Evolutionary conservation across 2,329 filamentous ascomycete genomes (phyloP), one percentile per base, ranked within the genome.

Genomic region (Davidsoniella virescens): DNA sequence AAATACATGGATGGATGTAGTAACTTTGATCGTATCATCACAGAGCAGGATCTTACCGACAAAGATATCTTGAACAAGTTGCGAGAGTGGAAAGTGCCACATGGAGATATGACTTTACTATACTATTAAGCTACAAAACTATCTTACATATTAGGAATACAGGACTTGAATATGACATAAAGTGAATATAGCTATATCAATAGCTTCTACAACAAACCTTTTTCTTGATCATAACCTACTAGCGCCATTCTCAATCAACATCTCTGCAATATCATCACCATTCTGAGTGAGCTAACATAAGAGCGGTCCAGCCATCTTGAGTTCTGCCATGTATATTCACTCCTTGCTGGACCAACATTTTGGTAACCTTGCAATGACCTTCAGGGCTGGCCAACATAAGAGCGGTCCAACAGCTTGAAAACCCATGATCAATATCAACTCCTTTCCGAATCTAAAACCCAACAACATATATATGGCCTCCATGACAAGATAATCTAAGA

Each of bases 11-110:
- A 90, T 63, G 86, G 85, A 0, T 73, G 73, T 56, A 82, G 87
- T 61, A 78, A 75, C 57, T 84, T 90, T 63, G 86, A 92, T 65
- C 80, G 88, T 69, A 86, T 90, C 56, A 85, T 84, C 60, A 84
- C 80, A 1, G 84, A 87, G 66, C 70, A 80, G 62, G 79, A 82
- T 54, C 61, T 86, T 60, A 76, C 75, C 5, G 82, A 88, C 59
- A 71, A 70, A 52, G 79, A 84, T 59, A 78, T 88, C 14, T 71
- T 86, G 65, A 76, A 78, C 37, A 78, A 73, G 61, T 64, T 92
- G 44, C 79, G 77, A 62, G 71, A 67, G 36, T 66, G 80, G 29
- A 70, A 68, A 2, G 64, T 70, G 20, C 68, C 71, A 5, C 66
- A 67, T 53, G 71, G 70, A 4, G 76, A 78, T 53, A 55, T 77